A percentile compares a stretch with the other conserved stretches of the same genome.
Evolutionary conservation across 1,139 yeast genomes (phyloP).

Genomic region (Blastobotrys malaysiensis): DNA sequence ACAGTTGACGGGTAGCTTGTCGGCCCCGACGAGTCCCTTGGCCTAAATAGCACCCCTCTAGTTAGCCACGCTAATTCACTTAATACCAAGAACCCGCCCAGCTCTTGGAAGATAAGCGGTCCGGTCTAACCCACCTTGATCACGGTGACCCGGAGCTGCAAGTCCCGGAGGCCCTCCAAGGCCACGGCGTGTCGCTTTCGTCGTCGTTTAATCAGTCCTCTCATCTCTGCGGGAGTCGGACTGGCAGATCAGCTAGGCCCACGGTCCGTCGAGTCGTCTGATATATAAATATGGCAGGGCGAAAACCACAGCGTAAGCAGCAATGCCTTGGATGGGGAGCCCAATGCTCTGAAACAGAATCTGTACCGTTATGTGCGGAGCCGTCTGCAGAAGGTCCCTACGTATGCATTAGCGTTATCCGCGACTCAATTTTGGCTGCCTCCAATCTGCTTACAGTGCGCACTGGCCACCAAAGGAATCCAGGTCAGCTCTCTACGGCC

Average conservation of each 20-base stretch:
- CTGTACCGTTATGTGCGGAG: neutral
- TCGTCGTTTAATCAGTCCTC: constrained; percentile 6
- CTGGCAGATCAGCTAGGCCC: neutral
- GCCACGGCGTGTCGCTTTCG: constrained; percentile 5
- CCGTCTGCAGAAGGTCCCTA: neutral
- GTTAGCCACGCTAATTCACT: neutral
- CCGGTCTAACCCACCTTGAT: constrained; percentile 11
- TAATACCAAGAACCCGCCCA: neutral
- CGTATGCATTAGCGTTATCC: neutral
- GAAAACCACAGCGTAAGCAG: neutral
- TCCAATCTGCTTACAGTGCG: too few species aligned
- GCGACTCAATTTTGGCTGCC: neutral
- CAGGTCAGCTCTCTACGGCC: too few species aligned
- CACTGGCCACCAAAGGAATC: neutral
- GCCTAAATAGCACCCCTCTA: constrained; percentile 8
- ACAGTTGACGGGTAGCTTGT: constrained; percentile 10
- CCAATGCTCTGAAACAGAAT: neutral
- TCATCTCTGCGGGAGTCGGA: neutral
- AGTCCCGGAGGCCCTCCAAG: constrained; percentile 10
- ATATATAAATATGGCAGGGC: neutral
- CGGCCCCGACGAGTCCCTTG: constrained; percentile 11
- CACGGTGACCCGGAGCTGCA: constrained; percentile 12
- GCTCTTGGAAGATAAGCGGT: neutral
- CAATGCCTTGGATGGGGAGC: neutral
- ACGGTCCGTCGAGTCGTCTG: neutral